Percentiles rank a stretch among this genome's conserved stretches.
These are phyloP conservation scores for Hibiscus tridactylites DNA, from an alignment of 345 rosid genomes.

Conservation along the genomic window DNA sequence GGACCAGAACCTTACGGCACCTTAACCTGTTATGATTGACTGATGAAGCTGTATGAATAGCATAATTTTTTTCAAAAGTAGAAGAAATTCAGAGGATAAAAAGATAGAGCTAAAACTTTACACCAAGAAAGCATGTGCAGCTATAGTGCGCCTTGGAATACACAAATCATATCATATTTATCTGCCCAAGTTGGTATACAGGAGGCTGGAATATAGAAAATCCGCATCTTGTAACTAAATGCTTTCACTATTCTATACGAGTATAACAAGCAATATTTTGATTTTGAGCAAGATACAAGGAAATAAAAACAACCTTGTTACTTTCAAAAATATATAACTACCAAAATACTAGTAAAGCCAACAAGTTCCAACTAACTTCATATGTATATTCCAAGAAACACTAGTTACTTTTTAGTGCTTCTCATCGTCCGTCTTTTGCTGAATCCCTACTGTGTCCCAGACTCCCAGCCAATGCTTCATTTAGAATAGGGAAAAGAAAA, in stretches of 20 bases:
- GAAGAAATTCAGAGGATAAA: too few species aligned
- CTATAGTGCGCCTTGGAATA: too few species aligned
- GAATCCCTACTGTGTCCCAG: not conserved
- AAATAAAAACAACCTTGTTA: not conserved
- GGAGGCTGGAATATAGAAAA: too few species aligned
- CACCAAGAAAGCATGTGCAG: too few species aligned
- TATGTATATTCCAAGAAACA: not conserved
- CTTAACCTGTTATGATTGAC: too few species aligned
- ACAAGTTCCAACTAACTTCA: not conserved
- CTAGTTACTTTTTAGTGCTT: not conserved
- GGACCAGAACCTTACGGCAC: too few species aligned
- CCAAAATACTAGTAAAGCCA: constrained; percentile 3
- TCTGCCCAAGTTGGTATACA: too few species aligned
- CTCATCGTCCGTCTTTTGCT: not conserved
- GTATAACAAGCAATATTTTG: not conserved
- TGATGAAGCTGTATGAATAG: too few species aligned
- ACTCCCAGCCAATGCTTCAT: not conserved
- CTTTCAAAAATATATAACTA: not conserved
- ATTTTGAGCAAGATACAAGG: not conserved
- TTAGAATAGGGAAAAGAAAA: not conserved
- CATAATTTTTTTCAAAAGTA: too few species aligned
- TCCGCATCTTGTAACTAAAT: not conserved
- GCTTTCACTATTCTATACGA: not conserved
- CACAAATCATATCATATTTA: too few species aligned
- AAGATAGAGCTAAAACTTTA: too few species aligned